These are phyloP conservation scores for Saccharomycopsis schoenii DNA, from an alignment of 805 yeast genomes.

Conservation along the genomic window DNA sequence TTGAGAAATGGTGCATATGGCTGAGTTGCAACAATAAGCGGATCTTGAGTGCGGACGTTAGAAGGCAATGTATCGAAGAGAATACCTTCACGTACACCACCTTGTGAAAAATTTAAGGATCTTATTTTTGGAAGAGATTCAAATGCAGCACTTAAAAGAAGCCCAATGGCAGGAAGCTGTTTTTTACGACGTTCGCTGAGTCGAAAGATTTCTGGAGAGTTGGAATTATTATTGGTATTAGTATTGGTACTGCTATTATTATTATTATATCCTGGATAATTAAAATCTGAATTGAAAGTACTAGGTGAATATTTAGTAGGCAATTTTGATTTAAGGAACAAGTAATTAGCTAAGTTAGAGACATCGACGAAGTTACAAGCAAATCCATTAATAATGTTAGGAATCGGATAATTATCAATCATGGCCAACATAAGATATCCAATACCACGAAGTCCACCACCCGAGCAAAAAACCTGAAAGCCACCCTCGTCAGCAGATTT, in stretches of 20 bases:
- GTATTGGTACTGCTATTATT: slow-evolving; percentile 5
- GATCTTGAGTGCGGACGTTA: slow-evolving; percentile 54
- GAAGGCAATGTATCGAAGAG: slow-evolving; percentile 52
- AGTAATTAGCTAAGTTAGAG: slow-evolving; percentile 39
- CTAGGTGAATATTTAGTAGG: slow-evolving; percentile 24
- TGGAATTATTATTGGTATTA: not conserved
- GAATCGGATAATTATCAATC: slow-evolving; percentile 52
- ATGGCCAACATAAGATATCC: slow-evolving; percentile 50
- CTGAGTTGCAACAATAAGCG: slow-evolving; percentile 55
- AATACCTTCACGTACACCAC: slow-evolving; percentile 72
- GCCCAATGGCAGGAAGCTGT: slow-evolving; percentile 63
- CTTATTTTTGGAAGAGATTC: slow-evolving; percentile 51
- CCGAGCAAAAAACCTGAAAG: slow-evolving; percentile 54
- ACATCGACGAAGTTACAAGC: slow-evolving; percentile 47
- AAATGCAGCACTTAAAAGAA: slow-evolving; percentile 51
- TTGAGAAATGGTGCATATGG: slow-evolving; percentile 65
- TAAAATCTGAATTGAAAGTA: not conserved
- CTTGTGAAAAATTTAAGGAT: slow-evolving; percentile 61
- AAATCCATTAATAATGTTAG: slow-evolving; percentile 61
- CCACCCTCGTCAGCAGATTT: slow-evolving; percentile 51
- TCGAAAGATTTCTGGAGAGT: slow-evolving; percentile 37
- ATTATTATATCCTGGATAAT: not conserved
- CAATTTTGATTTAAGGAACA: slow-evolving; percentile 38
- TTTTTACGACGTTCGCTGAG: slow-evolving; percentile 55
- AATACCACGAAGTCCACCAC: slow-evolving; percentile 66